phyloP scores from a whole-genome alignment of 2,329 filamentous ascomycete species.

The Chrysoporthe cubensis region DNA sequence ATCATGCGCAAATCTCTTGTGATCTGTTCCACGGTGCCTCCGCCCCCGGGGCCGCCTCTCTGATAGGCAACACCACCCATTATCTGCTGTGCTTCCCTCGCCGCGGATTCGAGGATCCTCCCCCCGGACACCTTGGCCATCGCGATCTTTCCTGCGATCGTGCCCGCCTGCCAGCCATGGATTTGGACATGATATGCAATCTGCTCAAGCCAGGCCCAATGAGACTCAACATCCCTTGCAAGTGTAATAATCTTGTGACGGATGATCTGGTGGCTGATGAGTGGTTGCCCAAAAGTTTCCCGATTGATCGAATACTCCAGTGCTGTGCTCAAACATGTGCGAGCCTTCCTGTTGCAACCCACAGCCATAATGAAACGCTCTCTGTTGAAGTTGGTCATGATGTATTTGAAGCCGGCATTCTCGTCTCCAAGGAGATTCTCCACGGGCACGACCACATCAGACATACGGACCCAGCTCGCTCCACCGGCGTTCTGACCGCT shows the following conservation, averaged over 20 bases:
- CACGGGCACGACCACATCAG: constrained; percentile 55
- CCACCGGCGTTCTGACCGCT: constrained; percentile 68
- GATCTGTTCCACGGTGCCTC: constrained; percentile 52
- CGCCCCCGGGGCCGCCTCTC: constrained; percentile 42
- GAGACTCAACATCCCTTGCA: constrained; percentile 59
- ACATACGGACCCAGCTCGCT: constrained; percentile 58
- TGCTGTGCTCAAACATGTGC: constrained; percentile 55
- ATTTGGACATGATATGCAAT: constrained; percentile 54
- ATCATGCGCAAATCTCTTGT: constrained; percentile 54
- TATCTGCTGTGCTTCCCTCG: constrained; percentile 53
- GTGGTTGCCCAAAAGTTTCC: constrained; percentile 58
- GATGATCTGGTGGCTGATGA: constrained; percentile 60
- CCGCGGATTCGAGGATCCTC: constrained; percentile 49
- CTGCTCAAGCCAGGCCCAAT: constrained; percentile 62
- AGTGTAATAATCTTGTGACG: constrained; percentile 59
- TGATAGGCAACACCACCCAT: constrained; percentile 54
- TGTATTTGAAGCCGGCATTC: constrained; percentile 52
- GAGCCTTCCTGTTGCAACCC: constrained; percentile 57
- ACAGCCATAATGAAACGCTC: constrained; percentile 61
- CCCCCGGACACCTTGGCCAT: constrained; percentile 49
- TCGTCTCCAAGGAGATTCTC: constrained; percentile 57
- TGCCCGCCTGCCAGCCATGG: constrained; percentile 32
- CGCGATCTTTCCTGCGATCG: constrained; percentile 34
- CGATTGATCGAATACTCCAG: constrained; percentile 53
- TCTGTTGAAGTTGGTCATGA: constrained; percentile 53